These are phyloP conservation scores for Cyphellophora europaea DNA, from an alignment of 2,329 filamentous ascomycete genomes.

Conservation along the genomic window DNA sequence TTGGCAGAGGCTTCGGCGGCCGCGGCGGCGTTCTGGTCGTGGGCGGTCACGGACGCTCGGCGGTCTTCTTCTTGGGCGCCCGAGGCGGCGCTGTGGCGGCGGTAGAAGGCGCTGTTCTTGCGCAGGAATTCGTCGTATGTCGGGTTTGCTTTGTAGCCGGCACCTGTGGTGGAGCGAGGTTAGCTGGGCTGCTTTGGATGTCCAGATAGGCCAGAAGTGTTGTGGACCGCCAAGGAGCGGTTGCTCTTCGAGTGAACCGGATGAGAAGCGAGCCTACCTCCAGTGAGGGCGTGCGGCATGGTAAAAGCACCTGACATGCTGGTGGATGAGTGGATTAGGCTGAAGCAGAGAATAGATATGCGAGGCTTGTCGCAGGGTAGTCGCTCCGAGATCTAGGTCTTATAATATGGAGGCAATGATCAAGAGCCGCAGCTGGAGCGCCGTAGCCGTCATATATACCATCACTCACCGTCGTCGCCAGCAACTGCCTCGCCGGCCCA, in stretches of 20 bases:
- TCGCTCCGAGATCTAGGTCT: no score
- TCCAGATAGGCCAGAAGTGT: no score
- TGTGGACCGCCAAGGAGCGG: no score
- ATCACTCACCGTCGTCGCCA: neutral
- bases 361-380: no score
- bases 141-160: constrained; percentile 19
- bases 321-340: no score
- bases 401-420: no score
- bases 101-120: constrained; percentile 17
- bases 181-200: no score
- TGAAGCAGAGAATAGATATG: no score
- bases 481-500: no score
- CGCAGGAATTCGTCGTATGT: constrained; percentile 19
- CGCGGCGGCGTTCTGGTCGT: constrained; percentile 10
- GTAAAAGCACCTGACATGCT: constrained; percentile 18
- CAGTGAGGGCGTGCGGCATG: constrained; percentile 18
- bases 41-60: constrained; percentile 13
- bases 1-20: constrained; percentile 14
- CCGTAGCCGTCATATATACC: no score
- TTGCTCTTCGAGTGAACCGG: no score
- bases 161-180: constrained; percentile 1
- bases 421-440: no score
- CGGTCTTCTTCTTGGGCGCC: constrained; percentile 16
- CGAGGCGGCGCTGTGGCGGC: constrained; percentile 17
- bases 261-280: constrained; percentile 8